Conservation (phyloP, 805 yeast genomes). For the Wickerhamomyces mucosus region DNA sequence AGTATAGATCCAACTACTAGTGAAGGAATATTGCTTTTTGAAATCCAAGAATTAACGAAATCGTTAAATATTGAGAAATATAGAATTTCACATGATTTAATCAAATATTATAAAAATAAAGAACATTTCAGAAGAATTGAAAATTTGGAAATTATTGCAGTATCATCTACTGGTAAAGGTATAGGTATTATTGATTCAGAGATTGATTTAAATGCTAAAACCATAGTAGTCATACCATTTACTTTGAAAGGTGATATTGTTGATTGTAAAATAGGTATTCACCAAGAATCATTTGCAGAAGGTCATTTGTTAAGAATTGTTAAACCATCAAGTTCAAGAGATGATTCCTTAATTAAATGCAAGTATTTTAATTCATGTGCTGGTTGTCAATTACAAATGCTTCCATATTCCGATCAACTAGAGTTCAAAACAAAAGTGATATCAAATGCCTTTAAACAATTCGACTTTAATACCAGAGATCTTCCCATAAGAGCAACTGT, state of each 20-base stretch:
- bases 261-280: slow-evolving; percentile 56
- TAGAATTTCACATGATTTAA: slow-evolving; percentile 2
- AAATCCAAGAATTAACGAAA: slow-evolving; percentile 2
- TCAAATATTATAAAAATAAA: slow-evolving; percentile 3
- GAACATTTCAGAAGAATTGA: slow-evolving; percentile 1
- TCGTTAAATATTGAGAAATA: not conserved
- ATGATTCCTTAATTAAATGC: slow-evolving; percentile 48
- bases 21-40: slow-evolving; percentile 5
- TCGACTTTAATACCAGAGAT: slow-evolving; percentile 42
- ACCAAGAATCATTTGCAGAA: slow-evolving; percentile 64
- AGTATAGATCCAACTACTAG: slow-evolving; percentile 4
- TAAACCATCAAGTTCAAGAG: slow-evolving; percentile 32
- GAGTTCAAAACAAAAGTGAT: slow-evolving; percentile 62
- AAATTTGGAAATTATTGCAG: slow-evolving; percentile 30
- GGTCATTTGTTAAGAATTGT: slow-evolving; percentile 54
- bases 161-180: slow-evolving; percentile 72
- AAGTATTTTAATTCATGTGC: slow-evolving; percentile 82
- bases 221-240: slow-evolving; percentile 74
- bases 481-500: slow-evolving; percentile 55
- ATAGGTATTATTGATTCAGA: slow-evolving; percentile 61
- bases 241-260: slow-evolving; percentile 77
- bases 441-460: slow-evolving; percentile 67
- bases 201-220: slow-evolving; percentile 28
- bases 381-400: slow-evolving; percentile 87
- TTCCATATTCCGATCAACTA: slow-evolving; percentile 65